A percentile compares a stretch with the other conserved stretches of the same genome.
phyloP scores from a whole-genome alignment of 2,329 filamentous ascomycete species.

The Calonectria multiphialidica region DNA sequence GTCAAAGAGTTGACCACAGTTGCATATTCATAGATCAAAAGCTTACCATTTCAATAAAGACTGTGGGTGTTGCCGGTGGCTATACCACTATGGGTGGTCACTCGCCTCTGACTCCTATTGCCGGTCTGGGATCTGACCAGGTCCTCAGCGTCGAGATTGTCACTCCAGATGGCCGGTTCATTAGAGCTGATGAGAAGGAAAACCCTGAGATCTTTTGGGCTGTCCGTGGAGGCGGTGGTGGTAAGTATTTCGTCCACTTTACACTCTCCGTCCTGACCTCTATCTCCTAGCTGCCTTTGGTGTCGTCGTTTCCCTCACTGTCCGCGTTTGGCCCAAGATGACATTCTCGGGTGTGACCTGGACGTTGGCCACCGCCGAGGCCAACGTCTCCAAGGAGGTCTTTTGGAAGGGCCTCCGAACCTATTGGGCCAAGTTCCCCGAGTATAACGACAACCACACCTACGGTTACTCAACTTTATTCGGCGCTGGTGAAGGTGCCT shows the following conservation, averaged over 20 bases:
- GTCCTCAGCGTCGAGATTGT: constrained; percentile 64
- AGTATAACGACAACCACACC: constrained; percentile 43
- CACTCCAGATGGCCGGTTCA: constrained; percentile 56
- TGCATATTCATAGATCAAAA: background rate
- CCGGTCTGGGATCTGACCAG: constrained; percentile 60
- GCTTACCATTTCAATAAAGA: constrained; percentile 27
- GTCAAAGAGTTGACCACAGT: background rate
- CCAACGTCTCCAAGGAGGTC: constrained; percentile 43
- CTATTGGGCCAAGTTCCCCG: constrained; percentile 48
- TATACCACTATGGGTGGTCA: constrained; percentile 59
- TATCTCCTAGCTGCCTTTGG: constrained; percentile 52
- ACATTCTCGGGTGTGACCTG: constrained; percentile 48
- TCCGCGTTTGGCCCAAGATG: constrained; percentile 45
- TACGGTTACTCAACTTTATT: constrained; percentile 45
- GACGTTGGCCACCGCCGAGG: constrained; percentile 49
- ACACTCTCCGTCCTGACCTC: background rate
- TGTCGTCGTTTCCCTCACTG: constrained; percentile 53
- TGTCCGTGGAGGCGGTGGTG: constrained; percentile 55
- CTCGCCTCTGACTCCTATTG: constrained; percentile 58
- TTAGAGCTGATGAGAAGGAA: constrained; percentile 54
- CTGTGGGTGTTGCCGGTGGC: constrained; percentile 45
- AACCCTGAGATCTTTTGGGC: constrained; percentile 64
- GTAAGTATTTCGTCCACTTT: background rate
- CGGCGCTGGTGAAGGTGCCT: constrained; percentile 32
- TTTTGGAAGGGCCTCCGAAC: constrained; percentile 49